Conservation (phyloP, 2,329 filamentous ascomycete species). For the Trichoderma polysporum region DNA sequence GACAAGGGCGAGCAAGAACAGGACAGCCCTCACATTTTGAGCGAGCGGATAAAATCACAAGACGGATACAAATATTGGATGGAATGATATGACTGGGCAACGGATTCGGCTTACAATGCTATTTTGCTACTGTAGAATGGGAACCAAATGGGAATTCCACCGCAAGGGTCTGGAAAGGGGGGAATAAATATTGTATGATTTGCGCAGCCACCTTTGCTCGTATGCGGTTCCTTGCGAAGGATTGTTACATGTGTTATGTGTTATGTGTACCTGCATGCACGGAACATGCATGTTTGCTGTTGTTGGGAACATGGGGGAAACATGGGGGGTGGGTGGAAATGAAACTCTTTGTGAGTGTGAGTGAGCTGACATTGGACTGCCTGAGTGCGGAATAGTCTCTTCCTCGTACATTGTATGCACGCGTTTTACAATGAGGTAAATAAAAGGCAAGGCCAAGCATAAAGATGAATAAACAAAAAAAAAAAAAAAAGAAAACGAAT, state of each 20-base stretch:
- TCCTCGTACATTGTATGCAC: too few species aligned
- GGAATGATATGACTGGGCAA: background rate
- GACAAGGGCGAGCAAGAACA: background rate
- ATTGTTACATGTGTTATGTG: slow-evolving; percentile 14
- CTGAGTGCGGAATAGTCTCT: background rate
- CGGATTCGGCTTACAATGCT: slow-evolving; percentile 4
- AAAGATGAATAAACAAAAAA: background rate
- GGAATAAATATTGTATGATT: background rate
- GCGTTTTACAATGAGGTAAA: background rate
- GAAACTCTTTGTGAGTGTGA: background rate
- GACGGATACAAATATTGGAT: background rate
- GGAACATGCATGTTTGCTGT: background rate
- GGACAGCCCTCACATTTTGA: background rate
- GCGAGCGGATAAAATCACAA: background rate
- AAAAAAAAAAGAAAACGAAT: background rate
- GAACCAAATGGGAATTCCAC: background rate
- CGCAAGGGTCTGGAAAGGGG: background rate
- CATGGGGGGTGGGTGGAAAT: background rate
- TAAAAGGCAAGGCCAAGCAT: background rate
- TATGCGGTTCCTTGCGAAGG: background rate
- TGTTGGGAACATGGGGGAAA: background rate
- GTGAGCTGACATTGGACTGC: background rate
- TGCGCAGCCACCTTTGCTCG: background rate
- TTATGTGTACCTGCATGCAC: slow-evolving; percentile 5
- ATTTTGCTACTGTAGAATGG: background rate